A percentile compares a stretch with the other conserved stretches of the same genome.
These are phyloP conservation scores for Austroboletus olivaceoglutinosus DNA, from an alignment of 1,284 basidiomycete species.

Conservation along the genomic window DNA sequence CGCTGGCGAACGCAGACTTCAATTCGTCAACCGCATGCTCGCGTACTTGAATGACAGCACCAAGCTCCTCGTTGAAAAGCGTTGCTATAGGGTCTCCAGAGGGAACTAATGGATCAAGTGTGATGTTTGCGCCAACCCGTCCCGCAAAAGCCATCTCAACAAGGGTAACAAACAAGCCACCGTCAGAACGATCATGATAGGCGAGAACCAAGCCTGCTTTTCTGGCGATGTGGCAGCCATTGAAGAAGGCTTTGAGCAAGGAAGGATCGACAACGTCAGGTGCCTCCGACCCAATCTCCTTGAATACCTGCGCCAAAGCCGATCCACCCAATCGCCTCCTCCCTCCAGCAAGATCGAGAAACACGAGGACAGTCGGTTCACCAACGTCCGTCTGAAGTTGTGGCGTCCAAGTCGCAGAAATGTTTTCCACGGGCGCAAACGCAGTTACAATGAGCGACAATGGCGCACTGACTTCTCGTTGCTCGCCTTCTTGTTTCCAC, in stretches of 20 bases:
- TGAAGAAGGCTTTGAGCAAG: slow-evolving; percentile 80
- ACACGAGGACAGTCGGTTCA: slow-evolving; percentile 74
- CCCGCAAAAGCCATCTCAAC: slow-evolving; percentile 98
- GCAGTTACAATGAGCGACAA: slow-evolving; percentile 94
- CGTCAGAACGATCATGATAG: slow-evolving; percentile 98
- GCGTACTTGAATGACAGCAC: slow-evolving; percentile 87
- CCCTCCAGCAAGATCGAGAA: slow-evolving; percentile 87
- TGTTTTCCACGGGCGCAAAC: slow-evolving; percentile 84
- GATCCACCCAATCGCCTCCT: slow-evolving; percentile 92
- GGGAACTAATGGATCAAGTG: slow-evolving; percentile 58
- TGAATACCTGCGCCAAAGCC: slow-evolving; percentile 92
- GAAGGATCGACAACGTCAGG: slow-evolving; percentile 86
- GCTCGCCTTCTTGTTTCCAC: slow-evolving; percentile 70
- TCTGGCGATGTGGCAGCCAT: slow-evolving; percentile 70
- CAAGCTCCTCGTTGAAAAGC: slow-evolving; percentile 96
- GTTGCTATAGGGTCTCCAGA: slow-evolving; percentile 59
- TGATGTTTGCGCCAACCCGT: slow-evolving; percentile 72
- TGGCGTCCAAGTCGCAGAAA: slow-evolving; percentile 90
- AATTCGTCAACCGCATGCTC: slow-evolving; percentile 60
- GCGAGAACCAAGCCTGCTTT: slow-evolving; percentile 74
- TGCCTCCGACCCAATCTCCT: slow-evolving; percentile 83
- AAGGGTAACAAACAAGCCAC: slow-evolving; percentile 88
- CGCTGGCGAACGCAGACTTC: slow-evolving; percentile 57
- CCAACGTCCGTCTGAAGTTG: slow-evolving; percentile 68
- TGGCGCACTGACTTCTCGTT: slow-evolving; percentile 86